Base-by-base conservation (phyloP, 2,329 filamentous ascomycete species). In the Fusarium nanum region DNA sequence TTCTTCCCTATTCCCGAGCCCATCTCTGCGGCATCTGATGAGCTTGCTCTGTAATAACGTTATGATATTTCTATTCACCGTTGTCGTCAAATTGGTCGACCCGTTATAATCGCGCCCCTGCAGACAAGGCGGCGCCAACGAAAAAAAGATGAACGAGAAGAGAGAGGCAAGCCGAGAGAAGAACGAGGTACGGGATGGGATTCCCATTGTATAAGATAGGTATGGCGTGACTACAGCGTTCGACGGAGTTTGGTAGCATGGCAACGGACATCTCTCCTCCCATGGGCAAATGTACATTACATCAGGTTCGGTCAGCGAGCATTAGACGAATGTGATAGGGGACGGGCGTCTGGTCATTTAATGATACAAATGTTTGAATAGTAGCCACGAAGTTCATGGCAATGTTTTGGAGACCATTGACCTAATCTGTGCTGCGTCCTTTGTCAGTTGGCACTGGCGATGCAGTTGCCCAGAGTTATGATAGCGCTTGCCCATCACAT, bases 201-300 rank as follows among this genome's bases (percentile, higher is more conserved):
- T 53, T 59, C 67, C 63, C 64, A 71, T 76, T 76, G 76, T 77
- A 76, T 74, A 62, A 67, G 63, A 62, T 67, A 61, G 48, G 44
- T 67, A 77, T 76, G 76, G 75, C 70, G 75, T 72, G 54, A 62
- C 55, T 73, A 76, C 73, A 76, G 72, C 68, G 66, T 73, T 73
- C 55, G 73, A 60, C 61, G 74, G 75, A 75, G 75, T 76, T 75
- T 74, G 73, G 75, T 69, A 72, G 72, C 75, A 75, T 83, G 80
- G 79, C 79, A 80, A 83, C 80, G 80, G 81, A 84, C 80, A 84
- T 86, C 83, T 84, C 85, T 85, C 82, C 84, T 85, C 84, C 79
- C 78, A 81, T 82, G 79, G 81, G 78, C 77, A 73, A 80, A 76
- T 86, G 83, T 86, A 86, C 81, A 84, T 80, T 85, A 85, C 55